Base-by-base conservation (phyloP, 306 rosid genomes). In the Quercus variabilis region DNA sequence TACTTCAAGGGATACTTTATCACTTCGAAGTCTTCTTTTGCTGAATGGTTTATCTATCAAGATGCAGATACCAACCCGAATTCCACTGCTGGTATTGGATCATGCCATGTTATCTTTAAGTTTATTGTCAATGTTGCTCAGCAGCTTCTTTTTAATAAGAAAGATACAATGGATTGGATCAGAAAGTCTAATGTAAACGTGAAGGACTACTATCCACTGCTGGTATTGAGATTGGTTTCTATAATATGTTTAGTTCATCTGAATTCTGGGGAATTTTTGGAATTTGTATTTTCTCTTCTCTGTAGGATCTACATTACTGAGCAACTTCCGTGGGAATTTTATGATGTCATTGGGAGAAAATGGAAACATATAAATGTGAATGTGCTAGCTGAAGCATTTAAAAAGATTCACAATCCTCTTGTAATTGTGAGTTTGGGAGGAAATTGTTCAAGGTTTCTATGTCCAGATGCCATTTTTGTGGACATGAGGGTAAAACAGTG, bases 331-430 rank as follows among this genome's bases (percentile, higher is more conserved):
- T 0, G 0, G 6, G 81, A 86, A 7, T 91, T 93, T 77, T 6
- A 0, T 52, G 26, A 79, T 15, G 74, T 77, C 52, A 75, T 92
- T 65, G 9, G 5, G 41, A 75, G 75, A 62, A 78, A 82, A 65
- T 43, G 46, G 76, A 80, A 54, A 8, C 54, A 5, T 69, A 58
- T 59, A 17, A 56, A 71, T 23, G 51, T 84, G 46, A 69, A 79
- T 30, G 85, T 73, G 74, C 68, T 85, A 55, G 94, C 91, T 3
- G 79, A 74, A 74, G 90, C 90, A 46, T 85, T 92, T 68, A 78
- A 80, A 71, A 23, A 65, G 74, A 70, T 87, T 55, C 85, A 57
- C 60, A 87, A 92, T 82, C 85, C 91, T 38, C 76, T 92, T 80
- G 89, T 90, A 2, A 69, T 86, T 79, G 91, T 80, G 23, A 71